Evolutionary conservation across 257 asterid species (phyloP), one percentile per base, ranked within the genome.

Genomic region (Jacaranda mimosifolia): DNA sequence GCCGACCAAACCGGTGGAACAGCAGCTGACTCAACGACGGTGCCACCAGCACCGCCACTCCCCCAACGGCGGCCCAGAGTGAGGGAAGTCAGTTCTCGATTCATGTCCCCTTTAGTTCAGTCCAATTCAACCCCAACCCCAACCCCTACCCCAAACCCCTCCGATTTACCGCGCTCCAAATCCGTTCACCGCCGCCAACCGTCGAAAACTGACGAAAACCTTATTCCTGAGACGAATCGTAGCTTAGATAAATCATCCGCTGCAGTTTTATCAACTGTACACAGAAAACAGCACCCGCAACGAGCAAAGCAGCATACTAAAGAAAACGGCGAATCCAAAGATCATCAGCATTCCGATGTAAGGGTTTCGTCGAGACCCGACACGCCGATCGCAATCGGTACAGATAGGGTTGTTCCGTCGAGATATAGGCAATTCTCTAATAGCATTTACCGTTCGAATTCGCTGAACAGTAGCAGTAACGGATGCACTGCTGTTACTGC

Each of bases 401-500:
- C 83, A 3, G 92, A 90, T 49, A 82, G 95, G 63, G 56, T 86
- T 56, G 88, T 91, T 19, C 92, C 86, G 1, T 93, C 98, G 21
- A 84, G 96, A 79, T 94, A 87, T 57, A 83, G 87, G 81, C 85
- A 68, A 56, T 80, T 72, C n/a, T 63, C 88, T 3, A 87, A 68
- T 15, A 83, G 77, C 69, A 60, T 77, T 66, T 51, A 68, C 42
- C 87, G 91, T 8, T 82, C 89, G 1, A 84, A 81, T 81, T 74
- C 86, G 4, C 75, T 83, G 59, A 85, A 39, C 6, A 69, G 78
- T 19, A 77, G 84, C 80, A 78, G 78, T 17, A 82, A 21, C 58
- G 79, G 71, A 7, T 77, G 80, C 74, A 42, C 85, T 43, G 46
- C 85, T n/a, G 91, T 87, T 15, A 81, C 86, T 1, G 88, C 92